A percentile compares a stretch with the other conserved stretches of the same genome.
These are phyloP conservation scores for Flaveria robusta DNA, from an alignment of 129 eudicot genomes.

Conservation along the genomic window DNA sequence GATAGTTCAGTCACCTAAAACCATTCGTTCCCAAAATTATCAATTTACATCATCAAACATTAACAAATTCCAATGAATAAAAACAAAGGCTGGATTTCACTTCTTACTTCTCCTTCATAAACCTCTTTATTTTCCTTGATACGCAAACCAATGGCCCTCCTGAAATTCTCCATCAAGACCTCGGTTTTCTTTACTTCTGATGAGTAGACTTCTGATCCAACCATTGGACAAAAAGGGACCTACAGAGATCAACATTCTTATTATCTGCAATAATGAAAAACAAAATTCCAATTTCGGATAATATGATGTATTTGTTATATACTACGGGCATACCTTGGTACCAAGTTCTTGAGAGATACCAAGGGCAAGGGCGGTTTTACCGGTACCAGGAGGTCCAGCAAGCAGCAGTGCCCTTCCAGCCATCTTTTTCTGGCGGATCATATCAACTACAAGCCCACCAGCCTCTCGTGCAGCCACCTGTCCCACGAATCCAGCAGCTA, in stretches of 20 bases:
- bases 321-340: constrained; percentile 59
- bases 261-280: not conserved
- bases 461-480: constrained; percentile 96
- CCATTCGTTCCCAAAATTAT: not conserved
- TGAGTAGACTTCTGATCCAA: constrained; percentile 98
- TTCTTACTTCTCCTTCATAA: constrained; percentile 95
- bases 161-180: constrained; percentile 92
- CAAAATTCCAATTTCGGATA: not conserved
- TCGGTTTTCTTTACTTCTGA: constrained; percentile 99
- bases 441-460: constrained; percentile 91
- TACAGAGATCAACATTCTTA: constrained; percentile 1
- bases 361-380: constrained; percentile 96
- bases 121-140: constrained; percentile 97
- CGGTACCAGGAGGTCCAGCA: constrained; percentile 99
- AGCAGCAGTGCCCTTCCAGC: constrained; percentile 87
- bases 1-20: constrained; percentile 94
- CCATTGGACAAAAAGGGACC: constrained; percentile 99
- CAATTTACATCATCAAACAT: not conserved
- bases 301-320: not conserved
- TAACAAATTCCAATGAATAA: not conserved
- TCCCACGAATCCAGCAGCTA: constrained; percentile 98
- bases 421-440: constrained; percentile 98
- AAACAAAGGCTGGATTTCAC: not conserved
- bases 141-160: constrained; percentile 98
- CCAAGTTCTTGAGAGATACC: constrained; percentile 97